Evolutionary conservation across 805 yeast species (phyloP).

Genomic region (Priceomyces haplophilus): DNA sequence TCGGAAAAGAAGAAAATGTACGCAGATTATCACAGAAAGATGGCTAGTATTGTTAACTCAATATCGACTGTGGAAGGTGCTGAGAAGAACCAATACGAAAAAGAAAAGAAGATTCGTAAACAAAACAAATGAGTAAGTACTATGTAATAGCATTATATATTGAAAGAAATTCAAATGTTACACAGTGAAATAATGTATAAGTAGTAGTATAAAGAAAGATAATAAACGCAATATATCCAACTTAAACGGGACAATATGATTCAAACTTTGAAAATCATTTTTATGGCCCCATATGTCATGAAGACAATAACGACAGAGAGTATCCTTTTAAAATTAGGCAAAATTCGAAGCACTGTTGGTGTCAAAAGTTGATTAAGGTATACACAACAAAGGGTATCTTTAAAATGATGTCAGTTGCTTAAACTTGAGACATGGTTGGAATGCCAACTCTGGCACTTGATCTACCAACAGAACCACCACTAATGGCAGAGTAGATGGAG

Average conservation of each 20-base stretch:
- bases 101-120: constrained; percentile 70
- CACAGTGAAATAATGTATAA: constrained; percentile 1
- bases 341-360: no score
- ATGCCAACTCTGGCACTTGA: constrained; percentile 74
- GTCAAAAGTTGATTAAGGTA: no score
- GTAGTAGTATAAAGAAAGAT: neutral
- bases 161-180: neutral
- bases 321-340: no score
- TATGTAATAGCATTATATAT: constrained; percentile 2
- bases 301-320: no score
- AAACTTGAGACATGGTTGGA: constrained; percentile 88
- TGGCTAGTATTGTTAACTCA: constrained; percentile 81
- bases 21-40: constrained; percentile 80
- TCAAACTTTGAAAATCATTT: no score
- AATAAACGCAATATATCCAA: neutral
- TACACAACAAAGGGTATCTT: neutral
- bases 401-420: constrained; percentile 21
- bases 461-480: constrained; percentile 44
- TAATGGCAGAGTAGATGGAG: constrained; percentile 53
- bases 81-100: constrained; percentile 87
- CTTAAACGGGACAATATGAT: neutral
- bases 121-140: constrained; percentile 19
- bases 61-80: constrained; percentile 94
- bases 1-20: constrained; percentile 71
- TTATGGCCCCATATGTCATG: no score